These are phyloP conservation scores for Fraxinus americana DNA, from an alignment of 257 asterid genomes.

Conservation along the genomic window DNA sequence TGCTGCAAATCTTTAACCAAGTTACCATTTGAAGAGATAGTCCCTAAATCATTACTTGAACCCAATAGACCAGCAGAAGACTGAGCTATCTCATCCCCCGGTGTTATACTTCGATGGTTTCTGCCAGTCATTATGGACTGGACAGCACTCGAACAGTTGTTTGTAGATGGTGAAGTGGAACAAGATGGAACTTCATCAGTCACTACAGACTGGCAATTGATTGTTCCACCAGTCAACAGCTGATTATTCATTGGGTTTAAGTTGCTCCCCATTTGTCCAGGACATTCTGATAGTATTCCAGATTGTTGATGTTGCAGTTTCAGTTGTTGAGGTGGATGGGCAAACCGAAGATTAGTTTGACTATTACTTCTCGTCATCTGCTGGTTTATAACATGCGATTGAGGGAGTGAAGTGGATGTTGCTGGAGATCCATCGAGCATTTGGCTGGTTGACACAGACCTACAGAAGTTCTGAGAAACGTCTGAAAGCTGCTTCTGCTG, in stretches of 20 bases:
- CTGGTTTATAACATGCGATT: conserved; percentile 44
- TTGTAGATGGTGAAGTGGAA: conserved; percentile 92
- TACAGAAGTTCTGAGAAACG: conserved; percentile 48
- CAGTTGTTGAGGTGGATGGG: conserved; percentile 51
- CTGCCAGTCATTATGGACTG: conserved; percentile 57
- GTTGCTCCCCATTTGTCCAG: conserved; percentile 49
- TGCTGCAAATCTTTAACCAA: conserved; percentile 54
- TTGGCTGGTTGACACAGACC: conserved; percentile 53
- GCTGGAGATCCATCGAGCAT: conserved; percentile 50
- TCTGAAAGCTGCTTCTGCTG: conserved; percentile 61
- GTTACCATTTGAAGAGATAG: conserved; percentile 45
- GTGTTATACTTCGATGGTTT: conserved; percentile 32
- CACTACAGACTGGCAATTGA: conserved; percentile 60
- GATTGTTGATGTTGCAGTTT: conserved; percentile 51
- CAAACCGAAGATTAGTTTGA: conserved; percentile 46
- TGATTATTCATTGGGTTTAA: conserved; percentile 50
- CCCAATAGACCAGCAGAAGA: conserved; percentile 52
- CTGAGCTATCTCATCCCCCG: conserved; percentile 58
- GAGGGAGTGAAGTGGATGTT: conserved; percentile 45
- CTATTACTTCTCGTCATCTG: conserved; percentile 46
- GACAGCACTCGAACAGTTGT: conserved; percentile 61
- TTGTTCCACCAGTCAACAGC: conserved; percentile 52
- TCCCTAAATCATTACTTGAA: conserved; percentile 50
- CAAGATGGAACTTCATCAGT: conserved; percentile 90
- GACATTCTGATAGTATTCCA: conserved; percentile 52